Evolutionary conservation across 805 yeast species (phyloP).

Genomic region (Metschnikowia picachoensis): DNA sequence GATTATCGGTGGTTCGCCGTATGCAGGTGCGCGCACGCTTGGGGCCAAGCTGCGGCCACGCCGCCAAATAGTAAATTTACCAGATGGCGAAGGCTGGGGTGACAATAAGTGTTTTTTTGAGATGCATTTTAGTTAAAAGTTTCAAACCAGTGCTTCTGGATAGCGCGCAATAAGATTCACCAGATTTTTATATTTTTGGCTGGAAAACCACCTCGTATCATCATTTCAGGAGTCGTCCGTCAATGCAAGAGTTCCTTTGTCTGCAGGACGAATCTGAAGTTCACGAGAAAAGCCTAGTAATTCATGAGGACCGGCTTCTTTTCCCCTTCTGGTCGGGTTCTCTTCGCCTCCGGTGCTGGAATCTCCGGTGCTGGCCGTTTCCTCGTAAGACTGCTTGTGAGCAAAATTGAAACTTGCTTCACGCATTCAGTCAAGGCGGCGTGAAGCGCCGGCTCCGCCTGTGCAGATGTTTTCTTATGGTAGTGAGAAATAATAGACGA

Average conservation of each 20-base stretch:
- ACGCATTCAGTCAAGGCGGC: slow-evolving; percentile 2
- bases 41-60: not conserved
- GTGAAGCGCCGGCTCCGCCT: not conserved
- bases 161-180: too few species aligned
- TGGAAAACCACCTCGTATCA: too few species aligned
- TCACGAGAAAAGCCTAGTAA: slow-evolving; percentile 5
- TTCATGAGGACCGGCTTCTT: slow-evolving; percentile 19
- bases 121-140: too few species aligned
- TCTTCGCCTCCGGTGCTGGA: slow-evolving; percentile 7
- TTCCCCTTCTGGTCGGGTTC: slow-evolving; percentile 9
- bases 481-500: not conserved
- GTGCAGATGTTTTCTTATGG: not conserved
- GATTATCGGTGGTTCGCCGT: not conserved
- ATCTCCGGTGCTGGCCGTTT: slow-evolving; percentile 9
- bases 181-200: not conserved
- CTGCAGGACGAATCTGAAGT: too few species aligned
- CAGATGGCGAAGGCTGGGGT: too few species aligned
- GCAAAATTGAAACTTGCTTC: not conserved
- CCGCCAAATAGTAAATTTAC: not conserved
- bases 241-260: too few species aligned
- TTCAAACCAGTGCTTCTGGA: too few species aligned
- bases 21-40: slow-evolving; percentile 6
- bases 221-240: too few species aligned
- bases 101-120: too few species aligned
- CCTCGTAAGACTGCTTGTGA: not conserved